These are phyloP conservation scores for Bombardia bombarda DNA, from an alignment of 495 filamentous ascomycete genomes.

Conservation along the genomic window DNA sequence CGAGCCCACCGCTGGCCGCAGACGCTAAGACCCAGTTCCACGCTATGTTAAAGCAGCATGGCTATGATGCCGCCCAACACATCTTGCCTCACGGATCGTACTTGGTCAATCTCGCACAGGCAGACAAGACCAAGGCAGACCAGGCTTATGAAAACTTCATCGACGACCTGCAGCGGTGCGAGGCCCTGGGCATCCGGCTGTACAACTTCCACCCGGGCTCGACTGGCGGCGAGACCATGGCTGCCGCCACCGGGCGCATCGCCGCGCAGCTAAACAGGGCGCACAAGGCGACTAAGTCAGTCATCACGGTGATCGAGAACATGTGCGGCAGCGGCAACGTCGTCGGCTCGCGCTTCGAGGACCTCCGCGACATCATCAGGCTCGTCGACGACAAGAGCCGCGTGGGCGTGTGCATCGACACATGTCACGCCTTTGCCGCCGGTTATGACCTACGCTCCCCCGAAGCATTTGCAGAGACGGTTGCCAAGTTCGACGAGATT, in stretches of 20 bases:
- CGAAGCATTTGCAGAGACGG: constrained; percentile 60
- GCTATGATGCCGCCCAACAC: constrained; percentile 62
- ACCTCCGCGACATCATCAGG: constrained; percentile 75
- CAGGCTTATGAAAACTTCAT: constrained; percentile 82
- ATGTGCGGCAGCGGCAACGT: constrained; percentile 89
- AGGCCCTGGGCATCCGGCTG: constrained; percentile 75
- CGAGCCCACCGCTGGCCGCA: constrained; percentile 65
- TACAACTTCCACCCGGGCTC: constrained; percentile 98
- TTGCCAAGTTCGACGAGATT: constrained; percentile 67
- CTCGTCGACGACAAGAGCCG: constrained; percentile 71
- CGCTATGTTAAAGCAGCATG: constrained; percentile 55
- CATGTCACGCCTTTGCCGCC: constrained; percentile 88
- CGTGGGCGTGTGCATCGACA: constrained; percentile 95
- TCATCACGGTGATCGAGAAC: constrained; percentile 82
- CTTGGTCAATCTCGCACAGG: constrained; percentile 88
- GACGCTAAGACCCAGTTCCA: constrained; percentile 62
- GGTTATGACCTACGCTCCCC: constrained; percentile 84
- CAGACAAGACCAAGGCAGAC: constrained; percentile 67
- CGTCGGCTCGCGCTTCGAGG: constrained; percentile 77
- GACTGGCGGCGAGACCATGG: constrained; percentile 54
- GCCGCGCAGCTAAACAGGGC: constrained; percentile 72
- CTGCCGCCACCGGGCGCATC: constrained; percentile 67
- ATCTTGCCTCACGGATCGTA: constrained; percentile 91
- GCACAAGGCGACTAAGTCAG: constrained; percentile 62
- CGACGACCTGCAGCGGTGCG: constrained; percentile 83